Evolutionary conservation across 2,329 filamentous ascomycete species (phyloP).

Genomic region (Neonectria coccinea): DNA sequence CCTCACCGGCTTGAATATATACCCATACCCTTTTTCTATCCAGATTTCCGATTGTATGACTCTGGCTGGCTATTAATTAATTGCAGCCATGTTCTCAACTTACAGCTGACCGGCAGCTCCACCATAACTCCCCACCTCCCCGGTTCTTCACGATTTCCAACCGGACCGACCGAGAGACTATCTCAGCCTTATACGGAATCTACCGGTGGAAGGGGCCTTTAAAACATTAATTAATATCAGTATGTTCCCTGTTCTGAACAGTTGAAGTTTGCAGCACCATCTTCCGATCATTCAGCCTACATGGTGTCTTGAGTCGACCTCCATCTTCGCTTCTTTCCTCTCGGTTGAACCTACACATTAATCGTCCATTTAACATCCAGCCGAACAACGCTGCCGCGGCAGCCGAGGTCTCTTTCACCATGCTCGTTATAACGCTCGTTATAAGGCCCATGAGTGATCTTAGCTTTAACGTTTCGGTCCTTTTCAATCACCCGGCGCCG

Average conservation of each 20-base stretch:
- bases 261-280: too few relatives aligned
- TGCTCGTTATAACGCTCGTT: neutral
- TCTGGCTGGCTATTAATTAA: neutral
- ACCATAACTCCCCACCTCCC: neutral
- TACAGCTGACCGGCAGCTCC: neutral
- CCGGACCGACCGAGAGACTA: conserved; percentile 19
- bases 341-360: conserved; percentile 71
- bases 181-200: conserved; percentile 18
- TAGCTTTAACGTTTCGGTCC: conserved; percentile 4
- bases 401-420: neutral
- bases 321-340: neutral
- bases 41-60: too few relatives aligned
- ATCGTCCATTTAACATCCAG: conserved; percentile 68
- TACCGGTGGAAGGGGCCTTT: neutral
- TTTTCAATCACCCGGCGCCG: neutral
- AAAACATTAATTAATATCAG: neutral
- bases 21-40: neutral
- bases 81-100: neutral
- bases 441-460: neutral
- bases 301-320: neutral
- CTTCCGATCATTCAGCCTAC: neutral
- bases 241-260: neutral
- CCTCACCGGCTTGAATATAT: neutral
- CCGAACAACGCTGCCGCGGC: conserved; percentile 44
- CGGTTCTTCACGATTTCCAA: neutral